Evolutionary conservation across 768 basidiomycete species (phyloP), one percentile per base, ranked within the genome.

Genomic region (Sarcodon aspratus): DNA sequence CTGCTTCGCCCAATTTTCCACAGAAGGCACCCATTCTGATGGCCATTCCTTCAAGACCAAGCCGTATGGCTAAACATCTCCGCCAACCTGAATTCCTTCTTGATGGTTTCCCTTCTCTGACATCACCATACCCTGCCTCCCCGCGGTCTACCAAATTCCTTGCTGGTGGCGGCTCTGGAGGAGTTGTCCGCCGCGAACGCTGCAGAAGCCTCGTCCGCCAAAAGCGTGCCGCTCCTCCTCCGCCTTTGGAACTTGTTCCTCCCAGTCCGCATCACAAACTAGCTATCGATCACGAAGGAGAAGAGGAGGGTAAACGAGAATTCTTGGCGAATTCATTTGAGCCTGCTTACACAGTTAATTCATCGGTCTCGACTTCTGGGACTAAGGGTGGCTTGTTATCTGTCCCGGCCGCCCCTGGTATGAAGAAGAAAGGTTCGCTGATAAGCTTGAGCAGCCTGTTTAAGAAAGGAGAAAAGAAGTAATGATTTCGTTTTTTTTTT

Each of bases 281-380:
- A 36, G 63, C 65, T 9, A 60, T 60, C 36, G 65, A 69, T 53
- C 66, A 66, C 0, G 50, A 66, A 15, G 70, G 72, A 50, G 44
- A 56, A 3, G 62, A 62, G 10, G 58, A 57, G 15, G 62, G 66
- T 50, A 64, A 63, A 42, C 59, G 46, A 53, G 71, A 71, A 42
- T 76, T 76, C 48, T 50, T 75, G 52, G 64, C 66, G 12, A 58
- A 65, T n/a, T 73, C 72, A 33, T 76, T 75, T 52, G 57, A 59
- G n/a, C 70, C 71, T 12, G 34, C 56, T 6, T 58, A 56, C 12
- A 47, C 43, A 31, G 43, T 45, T 1, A 45, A 42, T 5, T 17
- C 40, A 15, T 4, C 2, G 13, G 37, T 27, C 13, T 15, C 40
- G 15, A 27, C 13, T 42, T 13, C 5, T 27, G 17, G 13, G 15